Percentiles rank a stretch among this genome's conserved stretches.
Conservation (phyloP, 306 rosid species). For the Leucaena leucocephala region DNA sequence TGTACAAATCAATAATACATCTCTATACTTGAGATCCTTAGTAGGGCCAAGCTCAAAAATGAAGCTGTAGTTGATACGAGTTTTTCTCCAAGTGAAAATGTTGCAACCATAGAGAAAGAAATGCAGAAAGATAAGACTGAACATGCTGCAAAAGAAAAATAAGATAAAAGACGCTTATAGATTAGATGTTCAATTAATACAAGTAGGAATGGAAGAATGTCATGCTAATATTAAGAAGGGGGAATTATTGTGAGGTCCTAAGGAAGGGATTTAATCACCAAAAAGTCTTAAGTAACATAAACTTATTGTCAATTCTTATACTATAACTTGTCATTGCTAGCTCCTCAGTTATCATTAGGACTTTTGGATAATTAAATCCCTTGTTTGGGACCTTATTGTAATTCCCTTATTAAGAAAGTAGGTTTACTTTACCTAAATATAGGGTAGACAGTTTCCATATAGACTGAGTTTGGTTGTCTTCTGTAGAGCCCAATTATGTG, state of each 20-base stretch:
- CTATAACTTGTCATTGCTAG: no score
- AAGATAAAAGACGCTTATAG: conserved; percentile 13
- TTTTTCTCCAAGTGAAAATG: conserved; percentile 83
- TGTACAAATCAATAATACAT: conserved; percentile 80
- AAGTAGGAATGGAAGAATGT: conserved; percentile 14
- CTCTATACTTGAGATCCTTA: conserved; percentile 82
- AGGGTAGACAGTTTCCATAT: conserved; percentile 96
- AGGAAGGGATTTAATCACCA: no score
- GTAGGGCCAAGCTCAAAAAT: conserved; percentile 79
- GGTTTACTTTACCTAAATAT: conserved; percentile 71
- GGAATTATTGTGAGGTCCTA: no score
- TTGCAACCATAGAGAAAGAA: conserved; percentile 91
- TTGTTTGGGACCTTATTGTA: no score
- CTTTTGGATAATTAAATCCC: no score
- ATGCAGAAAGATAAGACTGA: conserved; percentile 93
- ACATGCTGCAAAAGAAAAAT: conserved; percentile 67
- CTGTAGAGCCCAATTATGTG: conserved; percentile 70
- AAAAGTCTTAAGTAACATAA: no score
- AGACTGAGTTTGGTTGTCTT: conserved; percentile 57
- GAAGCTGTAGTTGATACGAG: conserved; percentile 87
- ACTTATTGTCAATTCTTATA: no score
- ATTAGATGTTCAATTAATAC: neutral
- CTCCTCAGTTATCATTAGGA: no score
- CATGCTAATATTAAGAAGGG: neutral
- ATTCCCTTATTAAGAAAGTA: neutral